phyloP scores from a whole-genome alignment of 202 grass and related monocot species.

The Eragrostis tef region DNA sequence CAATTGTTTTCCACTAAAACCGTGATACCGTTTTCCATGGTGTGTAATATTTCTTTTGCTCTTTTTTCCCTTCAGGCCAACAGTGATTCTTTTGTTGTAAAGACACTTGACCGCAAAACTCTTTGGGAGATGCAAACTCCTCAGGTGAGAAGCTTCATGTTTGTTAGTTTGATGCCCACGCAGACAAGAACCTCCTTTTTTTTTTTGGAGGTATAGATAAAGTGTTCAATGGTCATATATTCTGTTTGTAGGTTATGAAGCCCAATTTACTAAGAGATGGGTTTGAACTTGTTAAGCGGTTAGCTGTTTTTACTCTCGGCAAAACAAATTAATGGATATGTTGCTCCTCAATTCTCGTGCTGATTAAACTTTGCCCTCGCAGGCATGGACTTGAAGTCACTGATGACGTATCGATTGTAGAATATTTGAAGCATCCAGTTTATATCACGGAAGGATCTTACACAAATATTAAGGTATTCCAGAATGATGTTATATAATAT shows the following conservation, averaged over 20 bases:
- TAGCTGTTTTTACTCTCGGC: neutral
- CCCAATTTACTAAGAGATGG: constrained; percentile 76
- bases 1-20: constrained; percentile 3
- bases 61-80: constrained; percentile 59
- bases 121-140: constrained; percentile 99
- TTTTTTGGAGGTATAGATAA: neutral
- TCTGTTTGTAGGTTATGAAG: constrained; percentile 75
- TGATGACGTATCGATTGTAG: constrained; percentile 95
- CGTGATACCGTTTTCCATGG: constrained; percentile 1
- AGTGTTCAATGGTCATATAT: neutral
- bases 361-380: constrained; percentile 30
- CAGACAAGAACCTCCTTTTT: neutral
- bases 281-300: constrained; percentile 95
- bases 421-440: constrained; percentile 87
- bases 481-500: neutral
- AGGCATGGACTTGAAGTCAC: constrained; percentile 92
- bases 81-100: constrained; percentile 80
- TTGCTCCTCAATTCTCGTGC: constrained; percentile 1
- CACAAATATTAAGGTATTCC: constrained; percentile 90
- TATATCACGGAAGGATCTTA: constrained; percentile 94
- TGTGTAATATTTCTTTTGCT: constrained; percentile 28
- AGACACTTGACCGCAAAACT: constrained; percentile 93
- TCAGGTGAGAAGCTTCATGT: constrained; percentile 60
- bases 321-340: constrained; percentile 8
- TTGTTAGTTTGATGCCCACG: neutral